Base-by-base conservation (phyloP, 192 early-diverging fungal species). In the Dissophora globulifera region DNA sequence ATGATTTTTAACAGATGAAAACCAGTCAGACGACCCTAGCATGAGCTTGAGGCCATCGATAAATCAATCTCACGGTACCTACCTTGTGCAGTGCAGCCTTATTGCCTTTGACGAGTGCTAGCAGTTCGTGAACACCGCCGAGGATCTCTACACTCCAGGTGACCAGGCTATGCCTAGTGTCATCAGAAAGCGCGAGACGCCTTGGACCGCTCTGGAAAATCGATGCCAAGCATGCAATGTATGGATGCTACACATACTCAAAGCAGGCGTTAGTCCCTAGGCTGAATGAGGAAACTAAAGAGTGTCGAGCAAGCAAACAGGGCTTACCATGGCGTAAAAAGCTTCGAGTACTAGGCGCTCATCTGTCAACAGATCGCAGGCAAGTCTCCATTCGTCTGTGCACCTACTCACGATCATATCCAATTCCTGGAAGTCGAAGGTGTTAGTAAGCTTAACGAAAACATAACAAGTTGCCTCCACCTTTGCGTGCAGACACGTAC, bases 251-350 rank as follows among this genome's bases (percentile, higher is more conserved):
- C 12, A 12, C 20, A 12, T 20, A 22, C 10, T n/a, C n/a, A n/a
- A n/a, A 53, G 9, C 2, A 46, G 2, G 20, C 16, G 13, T 29
- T 27, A 50, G 11, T 23, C 1, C n/a, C 22, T 61, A 16, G 54
- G n/a, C n/a, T n/a, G n/a, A 3, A 46, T 2, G 32, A 4, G 10
- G 7, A 15, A 2, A 22, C 16, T 17, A 16, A 12, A n/a, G 11
- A 16, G 22, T 17, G 20, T 4, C 3, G 20, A 16, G 0, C 48
- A 15, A 40, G 30, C 11, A 17, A 25, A 13, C 27, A 48, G 9
- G 4, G 0, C 32, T 50, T 62, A 76, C 72, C 72, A 60, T 49
- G 0, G 72, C 23, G 16, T 76, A 76, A 7, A 76, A 76, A 4
- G 72, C 64, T 12, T 76, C 72, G 0, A 76, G 30, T 1, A 76